Conservation (phyloP, 257 asterid genomes). For the Solanum sitiens region DNA sequence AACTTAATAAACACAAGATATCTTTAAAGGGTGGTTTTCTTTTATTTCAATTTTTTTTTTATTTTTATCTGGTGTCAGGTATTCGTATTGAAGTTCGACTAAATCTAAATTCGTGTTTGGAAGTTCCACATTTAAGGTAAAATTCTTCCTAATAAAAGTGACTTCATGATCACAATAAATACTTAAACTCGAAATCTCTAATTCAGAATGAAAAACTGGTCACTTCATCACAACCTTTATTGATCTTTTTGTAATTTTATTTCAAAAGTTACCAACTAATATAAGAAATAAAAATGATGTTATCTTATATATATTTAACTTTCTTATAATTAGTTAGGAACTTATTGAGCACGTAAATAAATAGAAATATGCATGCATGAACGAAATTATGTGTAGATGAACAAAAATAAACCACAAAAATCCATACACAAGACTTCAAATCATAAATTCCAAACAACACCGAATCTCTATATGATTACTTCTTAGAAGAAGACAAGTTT, state of each 20-base stretch:
- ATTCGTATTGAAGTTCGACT: fast-evolving
- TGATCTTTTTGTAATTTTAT: no score
- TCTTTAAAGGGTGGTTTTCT: neutral
- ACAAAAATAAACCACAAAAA: neutral
- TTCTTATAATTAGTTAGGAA: neutral
- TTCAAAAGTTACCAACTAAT: neutral
- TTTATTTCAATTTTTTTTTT: neutral
- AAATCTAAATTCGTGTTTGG: neutral
- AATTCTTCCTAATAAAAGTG: neutral
- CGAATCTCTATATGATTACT: neutral
- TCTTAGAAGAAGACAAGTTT: neutral
- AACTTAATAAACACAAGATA: neutral
- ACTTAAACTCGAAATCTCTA: no score
- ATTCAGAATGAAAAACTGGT: no score
- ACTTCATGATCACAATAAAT: no score
- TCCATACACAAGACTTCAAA: neutral
- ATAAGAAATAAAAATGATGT: neutral
- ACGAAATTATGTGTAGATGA: neutral
- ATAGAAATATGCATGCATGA: neutral
- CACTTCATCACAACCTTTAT: no score
- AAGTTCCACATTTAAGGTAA: no score
- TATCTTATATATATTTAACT: neutral
- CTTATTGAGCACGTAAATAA: neutral
- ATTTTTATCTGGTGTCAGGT: neutral
- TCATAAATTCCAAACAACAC: neutral